phyloP scores from a whole-genome alignment of 495 filamentous ascomycete species.

The Penicillium antarcticum region DNA sequence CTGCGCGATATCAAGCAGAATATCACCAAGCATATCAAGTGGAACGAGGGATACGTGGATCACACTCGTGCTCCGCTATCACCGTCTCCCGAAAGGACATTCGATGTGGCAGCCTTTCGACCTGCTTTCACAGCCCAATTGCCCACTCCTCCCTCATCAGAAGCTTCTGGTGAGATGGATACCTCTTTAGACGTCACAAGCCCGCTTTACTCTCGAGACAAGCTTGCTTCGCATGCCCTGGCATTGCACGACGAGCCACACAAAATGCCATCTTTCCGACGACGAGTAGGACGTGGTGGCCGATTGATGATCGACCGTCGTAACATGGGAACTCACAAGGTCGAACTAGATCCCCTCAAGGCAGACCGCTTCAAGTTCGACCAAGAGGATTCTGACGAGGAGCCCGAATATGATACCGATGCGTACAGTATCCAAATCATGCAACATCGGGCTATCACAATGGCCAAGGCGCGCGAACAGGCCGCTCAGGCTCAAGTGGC shows the following conservation, averaged over 20 bases:
- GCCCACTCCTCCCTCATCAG: conserved; percentile 82
- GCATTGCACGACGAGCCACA: conserved; percentile 47
- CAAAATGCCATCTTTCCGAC: conserved; percentile 58
- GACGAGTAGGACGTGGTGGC: conserved; percentile 71
- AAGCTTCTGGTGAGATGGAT: conserved; percentile 60
- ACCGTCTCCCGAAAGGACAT: conserved; percentile 56
- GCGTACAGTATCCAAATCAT: conserved; percentile 66
- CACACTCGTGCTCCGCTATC: conserved; percentile 77
- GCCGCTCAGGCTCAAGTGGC: conserved; percentile 29
- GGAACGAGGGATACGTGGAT: conserved; percentile 83
- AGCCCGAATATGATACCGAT: conserved; percentile 68
- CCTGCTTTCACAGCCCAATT: conserved; percentile 78
- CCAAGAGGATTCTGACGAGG: conserved; percentile 63
- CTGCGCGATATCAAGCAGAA: conserved; percentile 74
- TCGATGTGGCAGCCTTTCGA: conserved; percentile 62
- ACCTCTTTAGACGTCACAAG: conserved; percentile 40
- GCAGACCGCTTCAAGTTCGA: conserved; percentile 84
- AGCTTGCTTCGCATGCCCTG: conserved; percentile 42
- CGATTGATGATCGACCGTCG: conserved; percentile 78
- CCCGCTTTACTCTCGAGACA: conserved; percentile 46
- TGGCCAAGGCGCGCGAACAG: conserved; percentile 47
- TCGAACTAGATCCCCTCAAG: conserved; percentile 48
- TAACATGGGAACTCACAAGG: conserved; percentile 46
- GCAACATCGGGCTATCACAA: conserved; percentile 69
- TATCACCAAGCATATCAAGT: conserved; percentile 75